Percentiles rank a stretch among this genome's conserved stretches.
Conservation (phyloP, 805 yeast genomes). For the Monosporozyma unispora region DNA sequence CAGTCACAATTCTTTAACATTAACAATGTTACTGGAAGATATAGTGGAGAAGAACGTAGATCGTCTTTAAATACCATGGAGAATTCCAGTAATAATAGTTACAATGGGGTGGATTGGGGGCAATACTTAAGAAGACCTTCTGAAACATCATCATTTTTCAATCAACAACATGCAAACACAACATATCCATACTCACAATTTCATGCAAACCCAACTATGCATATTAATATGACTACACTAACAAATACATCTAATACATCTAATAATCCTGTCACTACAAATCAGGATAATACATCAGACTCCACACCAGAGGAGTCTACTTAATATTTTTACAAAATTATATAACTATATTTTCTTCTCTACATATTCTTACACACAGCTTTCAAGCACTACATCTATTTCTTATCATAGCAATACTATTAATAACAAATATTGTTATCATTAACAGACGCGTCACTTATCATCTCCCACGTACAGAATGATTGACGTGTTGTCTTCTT, state of each 20-base stretch:
- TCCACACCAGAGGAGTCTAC: not conserved
- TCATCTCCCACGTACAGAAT: not conserved
- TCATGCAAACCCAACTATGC: not conserved
- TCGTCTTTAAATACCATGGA: not conserved
- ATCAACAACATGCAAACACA: not conserved
- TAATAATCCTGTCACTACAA: not conserved
- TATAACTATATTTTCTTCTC: not conserved
- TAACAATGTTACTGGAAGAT: not conserved
- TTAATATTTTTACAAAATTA: not conserved
- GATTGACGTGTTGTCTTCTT: not conserved
- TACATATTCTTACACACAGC: not conserved
- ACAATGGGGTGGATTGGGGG: slow-evolving; percentile 2
- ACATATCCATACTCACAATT: not conserved
- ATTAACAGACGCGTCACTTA: not conserved
- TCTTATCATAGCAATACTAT: no score
- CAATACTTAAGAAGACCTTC: slow-evolving; percentile 1
- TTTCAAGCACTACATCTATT: not conserved
- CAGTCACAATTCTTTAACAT: not conserved
- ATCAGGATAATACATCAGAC: not conserved
- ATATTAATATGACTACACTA: not conserved
- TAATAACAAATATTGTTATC: no score
- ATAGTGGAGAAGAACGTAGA: not conserved
- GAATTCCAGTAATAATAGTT: slow-evolving; percentile 1
- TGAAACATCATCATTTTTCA: not conserved
- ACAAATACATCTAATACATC: not conserved